Evolutionary conservation across 2,329 filamentous ascomycete species (phyloP), one percentile per base, ranked within the genome.

Genomic region (Leptoxyphium fumago): DNA sequence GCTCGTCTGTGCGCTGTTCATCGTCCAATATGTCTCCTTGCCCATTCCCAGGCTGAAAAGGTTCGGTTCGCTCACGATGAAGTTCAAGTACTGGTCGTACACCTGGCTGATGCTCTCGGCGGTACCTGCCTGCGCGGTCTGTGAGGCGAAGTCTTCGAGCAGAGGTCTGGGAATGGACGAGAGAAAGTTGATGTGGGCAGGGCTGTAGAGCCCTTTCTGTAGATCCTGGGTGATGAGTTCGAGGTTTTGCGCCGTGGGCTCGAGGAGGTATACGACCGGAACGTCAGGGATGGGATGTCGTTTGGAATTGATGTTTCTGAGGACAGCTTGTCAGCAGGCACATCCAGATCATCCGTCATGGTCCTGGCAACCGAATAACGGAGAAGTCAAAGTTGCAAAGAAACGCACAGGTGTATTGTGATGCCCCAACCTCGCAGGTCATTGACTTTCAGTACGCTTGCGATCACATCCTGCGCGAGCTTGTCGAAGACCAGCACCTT

Each of bases 401-500:
- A 15, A 13, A 61, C 73, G 47, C 74, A 93, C 85, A 94, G 78
- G 66, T 95, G 86, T 73, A 94, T 91, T 34, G 87, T 96, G 43
- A 96, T 84, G n/a, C 93, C 91, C 77, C 91, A 87, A 48, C 82
- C 77, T 50, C 93, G 75, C 59, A 98, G 69, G 65, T 98, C 91
- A 59, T 87, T 94, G 50, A 98, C 91, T 46, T 88, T 77, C 51
- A 98, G 71, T 2, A 98, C 88, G 58, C 88, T 95, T 68, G 87
- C 95, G 58, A 98, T 95, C 46, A 98, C 84, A 74, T 96, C 88
- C 61, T 88, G 76, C 40, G 89, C 91, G 54, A 82, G 67, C 54
- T 89, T 83, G 64, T 98, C 93, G 60, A 98, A 96, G 9, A 98
- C 86, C 43, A 98, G 71, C 6, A 96, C 84, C 64, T 96, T 96